Conservation (phyloP, 2,329 filamentous ascomycete genomes). For the Arthrobotrys sinensis region DNA sequence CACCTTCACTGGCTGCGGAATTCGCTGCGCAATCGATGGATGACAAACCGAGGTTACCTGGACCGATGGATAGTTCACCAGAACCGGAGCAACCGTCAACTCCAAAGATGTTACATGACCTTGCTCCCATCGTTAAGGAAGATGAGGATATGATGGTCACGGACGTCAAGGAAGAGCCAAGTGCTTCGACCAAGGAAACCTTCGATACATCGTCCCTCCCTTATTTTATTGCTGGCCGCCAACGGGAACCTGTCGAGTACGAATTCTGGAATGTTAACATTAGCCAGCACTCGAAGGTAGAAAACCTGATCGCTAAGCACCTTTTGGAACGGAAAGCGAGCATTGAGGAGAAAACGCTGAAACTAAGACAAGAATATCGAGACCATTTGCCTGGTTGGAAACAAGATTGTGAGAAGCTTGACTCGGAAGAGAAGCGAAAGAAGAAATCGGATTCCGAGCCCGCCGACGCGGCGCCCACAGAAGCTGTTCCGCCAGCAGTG, state of each 20-base stretch:
- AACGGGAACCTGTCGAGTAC: conserved; percentile 62
- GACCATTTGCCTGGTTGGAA: conserved; percentile 62
- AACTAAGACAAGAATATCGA: conserved; percentile 63
- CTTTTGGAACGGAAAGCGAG: conserved; percentile 49
- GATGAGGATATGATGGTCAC: conserved; percentile 62
- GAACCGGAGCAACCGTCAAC: conserved; percentile 56
- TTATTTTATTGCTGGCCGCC: conserved; percentile 62
- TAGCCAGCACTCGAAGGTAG: conserved; percentile 60
- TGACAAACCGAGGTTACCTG: conserved; percentile 30
- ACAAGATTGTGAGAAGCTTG: conserved; percentile 63
- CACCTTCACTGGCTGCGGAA: conserved; percentile 44
- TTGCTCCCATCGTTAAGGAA: conserved; percentile 60
- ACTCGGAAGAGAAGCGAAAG: conserved; percentile 64
- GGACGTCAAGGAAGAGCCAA: conserved; percentile 51
- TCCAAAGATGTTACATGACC: conserved; percentile 47
- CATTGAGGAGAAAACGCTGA: conserved; percentile 55
- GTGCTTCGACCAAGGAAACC: conserved; percentile 32
- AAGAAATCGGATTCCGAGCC: conserved; percentile 63
- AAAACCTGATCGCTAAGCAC: conserved; percentile 61
- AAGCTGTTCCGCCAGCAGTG: conserved; percentile 49
- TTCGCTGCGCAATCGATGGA: conserved; percentile 55
- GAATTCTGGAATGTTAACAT: conserved; percentile 63
- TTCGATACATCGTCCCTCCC: conserved; percentile 60
- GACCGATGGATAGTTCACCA: conserved; percentile 62
- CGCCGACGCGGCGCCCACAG: conserved; percentile 60